These are phyloP conservation scores for Cystobasidium tubakii DNA, from an alignment of 768 basidiomycete genomes.

Conservation along the genomic window DNA sequence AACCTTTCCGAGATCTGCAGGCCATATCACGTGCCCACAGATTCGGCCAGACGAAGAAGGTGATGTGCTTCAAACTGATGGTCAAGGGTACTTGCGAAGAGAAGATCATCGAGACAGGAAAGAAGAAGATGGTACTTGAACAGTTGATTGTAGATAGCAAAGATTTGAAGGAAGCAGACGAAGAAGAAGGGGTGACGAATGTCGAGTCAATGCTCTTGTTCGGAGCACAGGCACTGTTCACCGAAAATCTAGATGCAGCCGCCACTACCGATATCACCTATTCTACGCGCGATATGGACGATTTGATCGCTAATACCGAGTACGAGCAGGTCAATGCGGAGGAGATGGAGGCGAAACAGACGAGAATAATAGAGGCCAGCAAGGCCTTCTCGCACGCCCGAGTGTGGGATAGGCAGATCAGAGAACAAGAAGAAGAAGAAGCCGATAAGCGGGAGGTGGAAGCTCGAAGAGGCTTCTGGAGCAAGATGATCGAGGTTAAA, in stretches of 20 bases:
- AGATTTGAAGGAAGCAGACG: conserved; percentile 66
- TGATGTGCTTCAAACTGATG: conserved; percentile 92
- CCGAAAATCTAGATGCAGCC: conserved; percentile 54
- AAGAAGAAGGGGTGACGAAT: conserved; percentile 72
- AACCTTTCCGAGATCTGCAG: conserved; percentile 75
- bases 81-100: conserved; percentile 72
- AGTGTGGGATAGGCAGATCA: conserved; percentile 30
- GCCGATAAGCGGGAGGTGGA: conserved; percentile 54
- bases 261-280: conserved; percentile 56
- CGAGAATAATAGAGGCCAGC: conserved; percentile 24
- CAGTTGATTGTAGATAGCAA: conserved; percentile 40
- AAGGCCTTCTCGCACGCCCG: conserved; percentile 36
- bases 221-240: conserved; percentile 79
- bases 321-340: conserved; percentile 57
- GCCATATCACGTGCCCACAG: conserved; percentile 92
- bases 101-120: conserved; percentile 44
- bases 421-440: conserved; percentile 29
- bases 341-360: conserved; percentile 47
- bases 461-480: conserved; percentile 48
- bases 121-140: conserved; percentile 62
- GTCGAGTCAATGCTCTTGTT: conserved; percentile 83
- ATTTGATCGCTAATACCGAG: conserved; percentile 78
- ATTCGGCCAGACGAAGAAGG: conserved; percentile 89
- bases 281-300: conserved; percentile 74
- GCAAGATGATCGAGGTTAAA: conserved; percentile 31